These are phyloP conservation scores for Trichoderma koningiopsis DNA, from an alignment of 2,329 filamentous ascomycete genomes.

Conservation along the genomic window DNA sequence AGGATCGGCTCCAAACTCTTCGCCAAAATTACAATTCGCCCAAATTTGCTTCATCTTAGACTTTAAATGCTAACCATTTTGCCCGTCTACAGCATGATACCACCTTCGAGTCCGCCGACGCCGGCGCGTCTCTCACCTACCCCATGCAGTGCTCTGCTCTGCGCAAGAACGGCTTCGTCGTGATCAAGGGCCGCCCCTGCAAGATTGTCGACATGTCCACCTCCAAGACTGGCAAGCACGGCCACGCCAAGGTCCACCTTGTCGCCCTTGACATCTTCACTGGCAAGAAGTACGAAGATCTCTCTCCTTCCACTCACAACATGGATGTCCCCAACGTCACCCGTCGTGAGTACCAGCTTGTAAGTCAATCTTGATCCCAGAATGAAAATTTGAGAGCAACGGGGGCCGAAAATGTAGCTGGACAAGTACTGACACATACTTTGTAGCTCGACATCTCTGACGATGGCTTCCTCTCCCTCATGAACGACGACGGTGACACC, in stretches of 20 bases:
- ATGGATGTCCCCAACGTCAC: slow-evolving; percentile 96
- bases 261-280: slow-evolving; percentile 99
- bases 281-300: slow-evolving; percentile 98
- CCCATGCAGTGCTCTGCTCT: slow-evolving; percentile 99
- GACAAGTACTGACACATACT: not conserved
- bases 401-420: not conserved
- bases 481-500: slow-evolving; percentile 80
- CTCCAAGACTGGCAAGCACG: slow-evolving; percentile 99
- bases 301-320: slow-evolving; percentile 96
- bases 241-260: slow-evolving; percentile 99
- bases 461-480: slow-evolving; percentile 92
- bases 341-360: slow-evolving; percentile 90
- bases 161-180: slow-evolving; percentile 98
- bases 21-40: not conserved
- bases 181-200: slow-evolving; percentile 98
- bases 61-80: slow-evolving; percentile 27
- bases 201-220: slow-evolving; percentile 99
- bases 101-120: slow-evolving; percentile 89
- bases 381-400: slow-evolving; percentile 1
- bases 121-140: slow-evolving; percentile 90
- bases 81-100: slow-evolving; percentile 59
- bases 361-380: slow-evolving; percentile 56
- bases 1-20: slow-evolving; percentile 27
- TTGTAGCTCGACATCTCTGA: slow-evolving; percentile 85
- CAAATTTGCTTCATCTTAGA: slow-evolving; percentile 17